phyloP scores from a whole-genome alignment of 1,284 basidiomycete species.

The Chalciporus sp. region DNA sequence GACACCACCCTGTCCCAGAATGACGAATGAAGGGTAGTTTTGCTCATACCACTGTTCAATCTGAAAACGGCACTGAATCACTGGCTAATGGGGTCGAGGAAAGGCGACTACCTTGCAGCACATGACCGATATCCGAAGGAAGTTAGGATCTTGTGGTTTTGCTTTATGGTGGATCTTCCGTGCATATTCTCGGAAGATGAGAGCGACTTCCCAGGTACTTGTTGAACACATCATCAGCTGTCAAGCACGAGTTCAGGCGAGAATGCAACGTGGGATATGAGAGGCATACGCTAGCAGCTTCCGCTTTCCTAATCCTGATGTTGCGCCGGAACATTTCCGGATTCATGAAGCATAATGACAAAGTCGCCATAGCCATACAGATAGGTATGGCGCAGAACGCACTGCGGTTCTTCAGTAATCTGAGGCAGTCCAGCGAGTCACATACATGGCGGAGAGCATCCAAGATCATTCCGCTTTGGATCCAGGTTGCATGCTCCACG shows the following conservation, averaged over 20 bases:
- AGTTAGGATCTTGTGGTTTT: conserved; percentile 83
- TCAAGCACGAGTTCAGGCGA: neutral
- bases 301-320: conserved; percentile 94
- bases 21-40: conserved; percentile 85
- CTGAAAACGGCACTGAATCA: conserved; percentile 41
- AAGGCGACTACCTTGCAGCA: conserved; percentile 68
- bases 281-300: conserved; percentile 74
- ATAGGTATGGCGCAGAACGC: conserved; percentile 97
- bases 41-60: conserved; percentile 93
- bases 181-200: conserved; percentile 85
- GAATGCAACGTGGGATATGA: neutral
- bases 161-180: conserved; percentile 85
- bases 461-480: conserved; percentile 86
- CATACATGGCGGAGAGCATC: conserved; percentile 87
- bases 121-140: conserved; percentile 77
- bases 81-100: neutral
- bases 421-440: conserved; percentile 90
- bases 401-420: conserved; percentile 85
- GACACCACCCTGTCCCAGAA: conserved; percentile 40
- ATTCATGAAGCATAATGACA: conserved; percentile 94
- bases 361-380: conserved; percentile 95
- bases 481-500: conserved; percentile 71
- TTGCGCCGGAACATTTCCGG: conserved; percentile 86
- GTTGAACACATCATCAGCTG: conserved; percentile 90
- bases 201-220: conserved; percentile 90